Conservation (phyloP, 805 yeast species). For the Kluyveromyces dobzhanskii region DNA sequence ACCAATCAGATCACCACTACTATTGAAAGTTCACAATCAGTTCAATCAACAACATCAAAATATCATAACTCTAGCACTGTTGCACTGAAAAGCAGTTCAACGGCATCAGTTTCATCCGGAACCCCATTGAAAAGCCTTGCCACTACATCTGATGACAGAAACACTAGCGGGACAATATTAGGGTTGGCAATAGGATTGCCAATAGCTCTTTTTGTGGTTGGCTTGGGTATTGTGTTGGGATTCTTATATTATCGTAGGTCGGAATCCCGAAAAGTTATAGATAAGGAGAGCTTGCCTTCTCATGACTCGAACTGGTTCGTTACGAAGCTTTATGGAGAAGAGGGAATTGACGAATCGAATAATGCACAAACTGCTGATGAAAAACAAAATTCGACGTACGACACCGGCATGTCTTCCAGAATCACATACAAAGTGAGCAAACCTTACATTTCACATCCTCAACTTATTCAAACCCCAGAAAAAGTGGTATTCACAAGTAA, state of each 20-base stretch:
- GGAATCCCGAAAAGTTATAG: not conserved
- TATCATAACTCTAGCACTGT: not conserved
- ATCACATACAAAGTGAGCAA: slow-evolving; percentile 1
- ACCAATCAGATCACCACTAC: not conserved
- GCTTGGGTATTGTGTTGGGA: slow-evolving; percentile 13
- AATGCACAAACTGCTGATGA: not conserved
- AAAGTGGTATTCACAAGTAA: slow-evolving; percentile 5
- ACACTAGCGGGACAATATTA: slow-evolving; percentile 7
- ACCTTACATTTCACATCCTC: slow-evolving; percentile 4
- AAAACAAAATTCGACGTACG: not conserved
- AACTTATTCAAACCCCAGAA: slow-evolving; percentile 7
- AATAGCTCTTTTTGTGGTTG: slow-evolving; percentile 21
- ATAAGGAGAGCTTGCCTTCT: not conserved
- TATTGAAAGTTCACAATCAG: not conserved
- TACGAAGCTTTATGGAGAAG: not conserved
- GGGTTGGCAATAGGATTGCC: slow-evolving; percentile 28
- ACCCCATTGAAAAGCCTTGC: not conserved
- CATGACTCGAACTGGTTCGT: not conserved
- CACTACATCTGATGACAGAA: not conserved
- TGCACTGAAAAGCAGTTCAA: not conserved
- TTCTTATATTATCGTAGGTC: slow-evolving; percentile 12
- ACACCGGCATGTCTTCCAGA: not conserved
- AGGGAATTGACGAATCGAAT: not conserved
- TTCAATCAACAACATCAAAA: not conserved
- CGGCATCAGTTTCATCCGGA: not conserved